Base-by-base conservation (phyloP, 768 basidiomycete genomes). In the Mycena epipterygia region DNA sequence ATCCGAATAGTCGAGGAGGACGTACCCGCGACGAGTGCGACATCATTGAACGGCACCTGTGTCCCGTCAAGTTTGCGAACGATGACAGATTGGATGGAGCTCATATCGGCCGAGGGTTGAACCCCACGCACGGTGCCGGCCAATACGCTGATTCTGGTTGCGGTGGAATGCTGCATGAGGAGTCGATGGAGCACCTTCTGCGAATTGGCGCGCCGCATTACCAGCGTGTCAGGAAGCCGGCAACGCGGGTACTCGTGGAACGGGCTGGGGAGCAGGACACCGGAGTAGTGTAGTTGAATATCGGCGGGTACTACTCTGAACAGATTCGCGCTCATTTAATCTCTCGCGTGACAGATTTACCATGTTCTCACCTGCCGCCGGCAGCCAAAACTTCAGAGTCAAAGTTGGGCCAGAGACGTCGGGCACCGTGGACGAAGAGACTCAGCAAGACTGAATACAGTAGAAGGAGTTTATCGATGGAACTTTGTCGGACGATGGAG, bases 361-460 rank as follows among this genome's bases (percentile, higher is more conserved):
- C 7, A 33, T 32, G 1, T 17, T 57, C 74, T 41, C 42, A 77
- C 78, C 61, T 35, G 19, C 66, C 75, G 14, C 76, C 77, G 8
- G 58, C 30, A 29, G 57, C 39, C 46, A 56, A 52, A 4, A 70
- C 42, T 27, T 62, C 67, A 14, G 35, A n/a, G 25, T 79, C 78
- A 53, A 78, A 73, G 19, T 69, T 67, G 3, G 74, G 72, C 70
- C 77, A 79, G 4, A 78, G 68, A 9, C 65, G 57, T 13, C 74
- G 65, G 6, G 76, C 74, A 2, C 71, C 73, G 25, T 61, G 29
- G 21, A 72, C 55, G 21, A 72, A 65, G 7, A 76, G 63, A 30
- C 57, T 53, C 30, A 72, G 53, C 11, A 68, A 69, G 1, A 61
- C 73, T 74, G 29, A 51, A 39, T 53, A n/a, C n/a, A n/a, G n/a